These are phyloP conservation scores for Beauveria sp. DNA, from an alignment of 2,329 filamentous ascomycete genomes.

Conservation along the genomic window DNA sequence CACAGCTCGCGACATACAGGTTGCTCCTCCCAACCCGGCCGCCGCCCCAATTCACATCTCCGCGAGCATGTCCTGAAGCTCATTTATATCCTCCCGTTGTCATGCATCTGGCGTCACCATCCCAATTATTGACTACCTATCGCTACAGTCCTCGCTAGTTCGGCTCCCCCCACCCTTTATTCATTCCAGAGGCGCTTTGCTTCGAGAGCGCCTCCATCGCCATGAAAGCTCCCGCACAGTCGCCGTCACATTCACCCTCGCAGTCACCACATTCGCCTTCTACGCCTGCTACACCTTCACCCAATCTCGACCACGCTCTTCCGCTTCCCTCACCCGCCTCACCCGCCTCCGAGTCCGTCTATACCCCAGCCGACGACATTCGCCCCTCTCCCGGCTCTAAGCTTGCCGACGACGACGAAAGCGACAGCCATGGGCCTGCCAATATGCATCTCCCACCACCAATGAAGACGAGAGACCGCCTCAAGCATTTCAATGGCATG, in stretches of 20 bases:
- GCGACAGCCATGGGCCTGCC: slow-evolving; percentile 2
- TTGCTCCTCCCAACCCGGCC: background rate
- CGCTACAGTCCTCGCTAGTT: background rate
- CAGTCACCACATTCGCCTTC: background rate
- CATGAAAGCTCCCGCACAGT: background rate
- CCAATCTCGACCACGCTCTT: background rate
- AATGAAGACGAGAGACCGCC: slow-evolving; percentile 6
- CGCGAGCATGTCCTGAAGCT: background rate
- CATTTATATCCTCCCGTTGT: background rate
- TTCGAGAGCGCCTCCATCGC: background rate
- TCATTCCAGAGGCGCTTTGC: background rate
- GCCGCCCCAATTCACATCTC: background rate
- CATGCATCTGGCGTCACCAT: slow-evolving; percentile 1
- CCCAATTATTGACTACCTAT: background rate
- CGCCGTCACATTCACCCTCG: background rate
- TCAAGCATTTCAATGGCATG: slow-evolving; percentile 12
- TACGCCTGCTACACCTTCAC: background rate
- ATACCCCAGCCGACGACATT: background rate
- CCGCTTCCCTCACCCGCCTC: background rate
- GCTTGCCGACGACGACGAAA: slow-evolving; percentile 8
- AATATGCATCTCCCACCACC: slow-evolving; percentile 2
- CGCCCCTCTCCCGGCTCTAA: background rate
- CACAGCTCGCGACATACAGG: background rate
- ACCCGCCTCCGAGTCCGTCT: background rate
- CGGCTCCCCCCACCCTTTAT: background rate